phyloP scores from a whole-genome alignment of 2,329 filamentous ascomycete species.

The Exophiala sideris region DNA sequence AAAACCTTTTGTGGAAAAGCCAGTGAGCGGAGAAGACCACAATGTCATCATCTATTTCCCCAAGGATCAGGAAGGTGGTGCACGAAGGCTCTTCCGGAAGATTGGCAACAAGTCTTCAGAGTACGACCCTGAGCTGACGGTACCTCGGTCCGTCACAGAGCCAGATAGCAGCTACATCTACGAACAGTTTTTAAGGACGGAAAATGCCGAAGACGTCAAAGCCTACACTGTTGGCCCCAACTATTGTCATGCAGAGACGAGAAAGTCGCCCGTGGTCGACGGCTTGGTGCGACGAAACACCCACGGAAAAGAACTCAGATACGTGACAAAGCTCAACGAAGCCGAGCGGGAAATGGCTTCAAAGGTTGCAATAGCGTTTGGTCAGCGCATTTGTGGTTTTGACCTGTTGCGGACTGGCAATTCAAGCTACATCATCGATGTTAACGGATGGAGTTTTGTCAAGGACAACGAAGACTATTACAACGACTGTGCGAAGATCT shows the following conservation, averaged over 20 bases:
- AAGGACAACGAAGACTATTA: slow-evolving; percentile 99
- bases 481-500: slow-evolving; percentile 79
- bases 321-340: slow-evolving; percentile 78
- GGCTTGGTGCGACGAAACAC: slow-evolving; percentile 93
- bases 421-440: slow-evolving; percentile 95
- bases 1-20: slow-evolving; percentile 98
- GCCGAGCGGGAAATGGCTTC: slow-evolving; percentile 83
- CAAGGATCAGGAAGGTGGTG: slow-evolving; percentile 68
- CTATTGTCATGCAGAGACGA: slow-evolving; percentile 94
- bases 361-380: slow-evolving; percentile 87
- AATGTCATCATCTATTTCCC: slow-evolving; percentile 99
- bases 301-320: slow-evolving; percentile 93
- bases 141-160: slow-evolving; percentile 79
- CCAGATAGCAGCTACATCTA: slow-evolving; percentile 85
- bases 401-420: slow-evolving; percentile 84
- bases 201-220: slow-evolving; percentile 97
- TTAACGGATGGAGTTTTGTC: slow-evolving; percentile 99
- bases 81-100: slow-evolving; percentile 88
- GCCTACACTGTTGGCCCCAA: slow-evolving; percentile 92
- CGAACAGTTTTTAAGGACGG: slow-evolving; percentile 93
- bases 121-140: slow-evolving; percentile 71
- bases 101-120: slow-evolving; percentile 99
- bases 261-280: slow-evolving; percentile 96
- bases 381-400: slow-evolving; percentile 92
- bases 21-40: slow-evolving; percentile 96